phyloP scores from a whole-genome alignment of 2,329 filamentous ascomycete genomes.

The Clonostachys sp. region DNA sequence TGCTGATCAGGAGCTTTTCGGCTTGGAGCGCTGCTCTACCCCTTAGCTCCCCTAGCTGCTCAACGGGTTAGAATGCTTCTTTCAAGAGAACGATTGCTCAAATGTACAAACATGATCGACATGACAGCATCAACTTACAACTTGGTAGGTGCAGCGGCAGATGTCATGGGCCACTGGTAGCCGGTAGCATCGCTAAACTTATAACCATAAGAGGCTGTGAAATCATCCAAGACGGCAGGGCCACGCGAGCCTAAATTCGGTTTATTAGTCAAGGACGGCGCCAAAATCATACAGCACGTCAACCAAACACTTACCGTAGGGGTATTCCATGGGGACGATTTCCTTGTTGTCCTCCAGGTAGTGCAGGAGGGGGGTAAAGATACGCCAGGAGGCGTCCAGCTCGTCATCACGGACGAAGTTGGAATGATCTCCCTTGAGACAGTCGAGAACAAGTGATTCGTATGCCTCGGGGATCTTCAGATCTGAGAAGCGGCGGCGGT shows the following conservation, averaged over 20 bases:
- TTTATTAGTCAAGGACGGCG: conserved; percentile 8
- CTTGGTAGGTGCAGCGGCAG: conserved; percentile 65
- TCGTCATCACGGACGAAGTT: conserved; percentile 98
- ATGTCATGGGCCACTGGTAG: conserved; percentile 89
- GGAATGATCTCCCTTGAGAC: conserved; percentile 97
- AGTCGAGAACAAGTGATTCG: conserved; percentile 94
- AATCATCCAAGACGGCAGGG: conserved; percentile 93
- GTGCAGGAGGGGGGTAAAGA: conserved; percentile 95
- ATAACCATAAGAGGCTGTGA: conserved; percentile 96
- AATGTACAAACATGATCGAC: not conserved
- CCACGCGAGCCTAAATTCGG: conserved; percentile 78
- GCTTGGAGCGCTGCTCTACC: too few species aligned
- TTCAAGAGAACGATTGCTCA: too few species aligned
- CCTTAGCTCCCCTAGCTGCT: too few species aligned
- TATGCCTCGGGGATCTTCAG: conserved; percentile 99
- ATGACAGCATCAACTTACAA: conserved; percentile 53
- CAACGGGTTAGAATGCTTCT: too few species aligned
- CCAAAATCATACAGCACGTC: not conserved
- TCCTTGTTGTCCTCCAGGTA: conserved; percentile 99
- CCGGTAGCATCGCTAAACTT: conserved; percentile 97
- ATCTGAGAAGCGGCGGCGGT: conserved; percentile 96
- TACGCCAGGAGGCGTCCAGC: conserved; percentile 95
- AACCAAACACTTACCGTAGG: conserved; percentile 70
- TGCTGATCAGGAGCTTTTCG: too few species aligned
- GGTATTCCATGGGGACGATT: conserved; percentile 99